Base-by-base conservation (phyloP, 352 stramenopile genomes). In the Phytopythium vexans region DNA sequence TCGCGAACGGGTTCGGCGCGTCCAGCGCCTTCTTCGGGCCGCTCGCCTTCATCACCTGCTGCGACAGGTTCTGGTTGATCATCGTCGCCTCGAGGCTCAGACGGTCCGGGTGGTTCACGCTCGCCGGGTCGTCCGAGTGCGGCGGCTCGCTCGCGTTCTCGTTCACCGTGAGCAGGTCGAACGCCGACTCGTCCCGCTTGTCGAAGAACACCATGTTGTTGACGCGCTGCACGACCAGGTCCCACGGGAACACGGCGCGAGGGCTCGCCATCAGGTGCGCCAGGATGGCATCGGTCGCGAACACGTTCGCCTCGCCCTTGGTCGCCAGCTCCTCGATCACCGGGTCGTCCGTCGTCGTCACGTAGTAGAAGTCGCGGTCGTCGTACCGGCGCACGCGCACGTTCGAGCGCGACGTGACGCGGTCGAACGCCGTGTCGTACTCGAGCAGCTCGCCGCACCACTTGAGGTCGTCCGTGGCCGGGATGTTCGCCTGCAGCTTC, bases 11-110 rank as follows among this genome's bases (percentile, higher is more conserved):
- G 73, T 98, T 97, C 11, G 86, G 56, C 33, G 79, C 61, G 36
- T 85, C 76, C 45, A 87, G 86, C 66, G 93, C 94, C 62, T 68
- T 72, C 14, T 58, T 65, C 4, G 68, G 72, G 39, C 58, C 61
- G 16, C 49, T 58, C 11, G 36, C 42, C 56, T 95, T 91, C 31
- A 98, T 74, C 40, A 98, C 95, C 71, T 99, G 96, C 67, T 99
- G 97, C 32, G 95, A 98, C 69, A 99, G 96, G 70, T 98, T 98
- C 70, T 99, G 95, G 77, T 99, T 99, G 70, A 99, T 98, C 82
- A 97, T 97, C 6, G 97, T 99, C 2, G 96, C 96, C 56, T 99
- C 97, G 6, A 99, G 77, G 54, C 78, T 93, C 10, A 99, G 81
- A 27, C 96, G 85, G 72, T 98, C 93, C 12, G 95, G 94, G 56